phyloP scores from a whole-genome alignment of 352 stramenopile genomes.

The Globisporangium emineosum region DNA sequence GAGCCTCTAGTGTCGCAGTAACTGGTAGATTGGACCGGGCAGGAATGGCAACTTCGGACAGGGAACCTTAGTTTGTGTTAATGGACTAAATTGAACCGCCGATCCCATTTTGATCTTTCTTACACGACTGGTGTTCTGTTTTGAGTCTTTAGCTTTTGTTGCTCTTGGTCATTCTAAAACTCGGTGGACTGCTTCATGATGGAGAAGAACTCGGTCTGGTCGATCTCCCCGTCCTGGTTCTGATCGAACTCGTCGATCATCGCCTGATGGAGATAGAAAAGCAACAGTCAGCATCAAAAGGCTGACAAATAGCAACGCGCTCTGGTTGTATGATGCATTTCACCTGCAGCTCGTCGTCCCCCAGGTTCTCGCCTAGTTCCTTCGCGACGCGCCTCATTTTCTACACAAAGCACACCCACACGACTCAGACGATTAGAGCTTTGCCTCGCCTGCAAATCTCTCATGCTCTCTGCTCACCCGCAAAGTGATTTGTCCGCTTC shows the following conservation, averaged over 20 bases:
- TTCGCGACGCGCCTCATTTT: conserved; percentile 92
- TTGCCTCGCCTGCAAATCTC: not conserved
- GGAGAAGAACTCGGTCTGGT: conserved; percentile 87
- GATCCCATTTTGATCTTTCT: conserved; percentile 32
- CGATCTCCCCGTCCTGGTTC: conserved; percentile 92
- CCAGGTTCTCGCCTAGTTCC: conserved; percentile 91
- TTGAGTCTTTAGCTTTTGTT: no score
- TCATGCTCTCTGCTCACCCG: conserved; percentile 30
- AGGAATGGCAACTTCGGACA: conserved; percentile 20
- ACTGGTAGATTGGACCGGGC: conserved; percentile 17
- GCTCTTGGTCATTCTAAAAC: conserved; percentile 28
- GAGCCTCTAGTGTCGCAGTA: conserved; percentile 11
- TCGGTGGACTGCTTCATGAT: conserved; percentile 88
- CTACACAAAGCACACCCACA: conserved; percentile 23
- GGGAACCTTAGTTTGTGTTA: conserved; percentile 3
- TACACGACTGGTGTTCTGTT: not conserved
- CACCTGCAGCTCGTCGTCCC: conserved; percentile 88
- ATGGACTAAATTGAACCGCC: conserved; percentile 14
- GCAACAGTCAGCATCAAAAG: no score
- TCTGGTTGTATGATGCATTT: not conserved
- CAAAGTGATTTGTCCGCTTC: conserved; percentile 83
- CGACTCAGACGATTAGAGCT: not conserved
- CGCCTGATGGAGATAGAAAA: conserved; percentile 34
- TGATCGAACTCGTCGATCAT: conserved; percentile 97
- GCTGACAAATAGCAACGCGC: no score